phyloP scores from a whole-genome alignment of 2,329 filamentous ascomycete genomes.

The Verticillium tricorpus region DNA sequence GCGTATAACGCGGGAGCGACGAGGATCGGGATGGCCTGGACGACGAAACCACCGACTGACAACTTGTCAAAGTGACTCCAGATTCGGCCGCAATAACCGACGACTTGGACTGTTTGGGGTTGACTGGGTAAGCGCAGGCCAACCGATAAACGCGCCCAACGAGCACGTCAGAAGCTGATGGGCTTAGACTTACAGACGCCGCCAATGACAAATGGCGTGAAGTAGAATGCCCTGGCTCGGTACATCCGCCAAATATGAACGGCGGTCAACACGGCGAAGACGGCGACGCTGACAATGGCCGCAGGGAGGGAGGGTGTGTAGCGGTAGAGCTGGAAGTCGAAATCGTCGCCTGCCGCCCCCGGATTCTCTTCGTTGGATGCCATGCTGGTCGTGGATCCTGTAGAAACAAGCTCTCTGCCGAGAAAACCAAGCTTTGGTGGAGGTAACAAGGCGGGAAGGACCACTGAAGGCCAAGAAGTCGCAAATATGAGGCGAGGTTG shows the following conservation, averaged over 20 bases:
- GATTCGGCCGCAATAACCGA: constrained; percentile 15
- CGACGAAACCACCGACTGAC: constrained; percentile 13
- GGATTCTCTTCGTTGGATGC: neutral
- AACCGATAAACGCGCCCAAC: neutral
- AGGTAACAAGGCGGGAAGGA: too few relatives aligned
- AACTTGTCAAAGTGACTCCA: constrained; percentile 4
- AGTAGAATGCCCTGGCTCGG: constrained; percentile 9
- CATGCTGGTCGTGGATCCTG: neutral
- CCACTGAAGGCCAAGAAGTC: too few relatives aligned
- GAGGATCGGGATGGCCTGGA: constrained; percentile 19
- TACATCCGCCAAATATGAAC: constrained; percentile 8
- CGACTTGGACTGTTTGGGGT: constrained; percentile 17
- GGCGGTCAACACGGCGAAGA: constrained; percentile 11
- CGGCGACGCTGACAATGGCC: constrained; percentile 8
- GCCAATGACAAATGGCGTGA: constrained; percentile 14
- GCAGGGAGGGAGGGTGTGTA: constrained; percentile 14
- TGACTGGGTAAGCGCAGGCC: neutral
- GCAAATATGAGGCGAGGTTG: too few relatives aligned
- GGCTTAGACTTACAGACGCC: constrained; percentile 13
- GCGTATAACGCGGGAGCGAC: constrained; percentile 12
- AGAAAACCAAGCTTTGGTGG: too few relatives aligned
- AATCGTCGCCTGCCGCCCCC: neutral
- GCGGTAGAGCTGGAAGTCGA: constrained; percentile 15
- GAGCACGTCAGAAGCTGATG: neutral
- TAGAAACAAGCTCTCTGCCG: neutral